phyloP scores from a whole-genome alignment of 2,329 filamentous ascomycete species.

The Coniosporium uncinatum region DNA sequence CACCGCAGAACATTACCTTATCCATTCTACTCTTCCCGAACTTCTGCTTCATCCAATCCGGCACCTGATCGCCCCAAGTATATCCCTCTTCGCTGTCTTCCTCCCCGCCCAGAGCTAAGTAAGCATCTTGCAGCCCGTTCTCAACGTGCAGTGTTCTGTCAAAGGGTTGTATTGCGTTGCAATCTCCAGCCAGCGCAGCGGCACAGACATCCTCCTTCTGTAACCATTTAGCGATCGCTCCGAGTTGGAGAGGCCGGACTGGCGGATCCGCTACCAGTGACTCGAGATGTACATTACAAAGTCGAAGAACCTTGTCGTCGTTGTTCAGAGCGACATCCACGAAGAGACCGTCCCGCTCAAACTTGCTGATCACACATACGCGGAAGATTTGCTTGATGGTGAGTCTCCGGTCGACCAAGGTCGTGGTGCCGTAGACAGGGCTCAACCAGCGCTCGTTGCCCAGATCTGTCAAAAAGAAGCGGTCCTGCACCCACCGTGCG shows the following conservation, averaged over 20 bases:
- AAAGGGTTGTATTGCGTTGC: conserved; percentile 52
- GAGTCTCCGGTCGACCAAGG: conserved; percentile 42
- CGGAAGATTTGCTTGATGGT: conserved; percentile 33
- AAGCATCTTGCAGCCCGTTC: conserved; percentile 45
- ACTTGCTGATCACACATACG: conserved; percentile 41
- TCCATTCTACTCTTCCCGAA: conserved; percentile 50
- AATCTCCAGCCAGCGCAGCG: conserved; percentile 45
- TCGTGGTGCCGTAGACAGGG: conserved; percentile 45
- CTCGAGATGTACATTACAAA: conserved; percentile 54
- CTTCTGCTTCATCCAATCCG: conserved; percentile 27
- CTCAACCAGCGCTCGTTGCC: conserved; percentile 36
- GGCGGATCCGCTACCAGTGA: conserved; percentile 43
- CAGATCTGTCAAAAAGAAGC: conserved; percentile 44
- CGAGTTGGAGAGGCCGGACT: conserved; percentile 41
- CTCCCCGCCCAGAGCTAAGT: conserved; percentile 41
- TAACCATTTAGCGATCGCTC: conserved; percentile 36
- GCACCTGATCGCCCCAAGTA: conserved; percentile 53
- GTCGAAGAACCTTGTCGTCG: conserved; percentile 26
- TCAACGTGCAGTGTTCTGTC: conserved; percentile 41
- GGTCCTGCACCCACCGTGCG: conserved; percentile 39
- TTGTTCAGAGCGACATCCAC: conserved; percentile 36
- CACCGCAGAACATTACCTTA: conserved; percentile 43
- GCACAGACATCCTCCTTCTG: conserved; percentile 27
- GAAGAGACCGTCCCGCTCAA: conserved; percentile 49
- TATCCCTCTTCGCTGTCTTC: conserved; percentile 46